Conservation (phyloP, 495 filamentous ascomycete species). For the Chaetomium fimeti region DNA sequence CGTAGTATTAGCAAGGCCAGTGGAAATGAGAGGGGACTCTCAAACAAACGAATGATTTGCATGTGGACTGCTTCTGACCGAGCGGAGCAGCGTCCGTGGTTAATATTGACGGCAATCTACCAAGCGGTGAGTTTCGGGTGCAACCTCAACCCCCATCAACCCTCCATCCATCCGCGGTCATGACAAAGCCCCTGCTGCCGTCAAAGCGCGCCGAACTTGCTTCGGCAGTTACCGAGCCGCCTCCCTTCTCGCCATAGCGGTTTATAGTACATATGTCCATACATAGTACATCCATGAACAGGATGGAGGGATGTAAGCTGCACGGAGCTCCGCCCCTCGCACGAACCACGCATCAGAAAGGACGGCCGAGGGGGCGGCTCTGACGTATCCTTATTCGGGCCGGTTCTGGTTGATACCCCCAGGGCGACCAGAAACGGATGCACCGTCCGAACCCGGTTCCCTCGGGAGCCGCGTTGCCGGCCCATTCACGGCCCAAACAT, state of each 20-base stretch:
- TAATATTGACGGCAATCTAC: neutral
- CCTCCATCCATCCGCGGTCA: neutral
- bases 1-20: too few species aligned
- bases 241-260: too few species aligned
- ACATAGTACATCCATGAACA: too few species aligned
- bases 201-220: neutral
- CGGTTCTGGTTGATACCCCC: slow-evolving; percentile 8
- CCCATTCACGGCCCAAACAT: neutral
- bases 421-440: slow-evolving; percentile 4
- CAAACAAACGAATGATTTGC: too few species aligned
- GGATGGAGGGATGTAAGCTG: neutral
- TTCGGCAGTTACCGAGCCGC: neutral
- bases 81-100: neutral
- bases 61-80: neutral
- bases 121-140: neutral
- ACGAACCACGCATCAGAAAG: neutral
- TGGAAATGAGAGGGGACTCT: too few species aligned
- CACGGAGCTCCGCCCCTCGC: neutral
- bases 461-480: neutral
- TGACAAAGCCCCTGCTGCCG: neutral
- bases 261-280: too few species aligned
- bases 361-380: neutral
- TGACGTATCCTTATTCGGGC: slow-evolving; percentile 16
- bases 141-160: neutral
- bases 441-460: slow-evolving; percentile 1